Percentiles rank a stretch among this genome's conserved stretches.
Conservation (phyloP, 2,329 filamentous ascomycete genomes). For the Ophiocordyceps sinensis region DNA sequence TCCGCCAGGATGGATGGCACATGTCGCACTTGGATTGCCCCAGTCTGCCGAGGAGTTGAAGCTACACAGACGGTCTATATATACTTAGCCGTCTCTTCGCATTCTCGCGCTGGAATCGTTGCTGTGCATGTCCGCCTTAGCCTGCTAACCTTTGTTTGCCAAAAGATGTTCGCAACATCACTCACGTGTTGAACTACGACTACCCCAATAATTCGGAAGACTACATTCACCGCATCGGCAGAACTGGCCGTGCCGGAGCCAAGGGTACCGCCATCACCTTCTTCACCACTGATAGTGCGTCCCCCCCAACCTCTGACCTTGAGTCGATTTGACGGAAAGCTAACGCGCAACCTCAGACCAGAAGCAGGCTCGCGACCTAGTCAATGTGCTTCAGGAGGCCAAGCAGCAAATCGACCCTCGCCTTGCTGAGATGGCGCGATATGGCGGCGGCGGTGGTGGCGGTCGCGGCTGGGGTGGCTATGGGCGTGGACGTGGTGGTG, state of each 20-base stretch:
- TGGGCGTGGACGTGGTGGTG: slow-evolving; percentile 48
- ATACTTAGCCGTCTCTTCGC: slow-evolving; percentile 30
- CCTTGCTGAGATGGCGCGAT: slow-evolving; percentile 90
- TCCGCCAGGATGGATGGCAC: slow-evolving; percentile 37
- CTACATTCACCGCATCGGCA: slow-evolving; percentile 93
- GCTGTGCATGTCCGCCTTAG: slow-evolving; percentile 39
- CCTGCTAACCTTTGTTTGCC: slow-evolving; percentile 60
- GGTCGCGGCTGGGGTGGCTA: slow-evolving; percentile 55
- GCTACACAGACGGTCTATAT: slow-evolving; percentile 35
- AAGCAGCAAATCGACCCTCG: slow-evolving; percentile 97
- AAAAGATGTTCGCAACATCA: slow-evolving; percentile 99
- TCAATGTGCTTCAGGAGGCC: slow-evolving; percentile 82
- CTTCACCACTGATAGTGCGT: slow-evolving; percentile 98
- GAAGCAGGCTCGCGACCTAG: slow-evolving; percentile 93
- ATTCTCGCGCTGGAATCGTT: slow-evolving; percentile 45
- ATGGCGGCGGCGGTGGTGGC: slow-evolving; percentile 69
- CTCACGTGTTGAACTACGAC: slow-evolving; percentile 99
- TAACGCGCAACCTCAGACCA: slow-evolving; percentile 40
- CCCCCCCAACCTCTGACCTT: background rate
- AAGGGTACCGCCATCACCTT: slow-evolving; percentile 95
- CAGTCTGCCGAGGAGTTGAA: slow-evolving; percentile 39
- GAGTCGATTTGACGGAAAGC: background rate
- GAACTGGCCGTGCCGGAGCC: slow-evolving; percentile 88
- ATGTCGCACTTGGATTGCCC: slow-evolving; percentile 45
- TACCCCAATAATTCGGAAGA: slow-evolving; percentile 99